These are phyloP conservation scores for Fagus crenata DNA, from an alignment of 306 rosid genomes.

Conservation along the genomic window DNA sequence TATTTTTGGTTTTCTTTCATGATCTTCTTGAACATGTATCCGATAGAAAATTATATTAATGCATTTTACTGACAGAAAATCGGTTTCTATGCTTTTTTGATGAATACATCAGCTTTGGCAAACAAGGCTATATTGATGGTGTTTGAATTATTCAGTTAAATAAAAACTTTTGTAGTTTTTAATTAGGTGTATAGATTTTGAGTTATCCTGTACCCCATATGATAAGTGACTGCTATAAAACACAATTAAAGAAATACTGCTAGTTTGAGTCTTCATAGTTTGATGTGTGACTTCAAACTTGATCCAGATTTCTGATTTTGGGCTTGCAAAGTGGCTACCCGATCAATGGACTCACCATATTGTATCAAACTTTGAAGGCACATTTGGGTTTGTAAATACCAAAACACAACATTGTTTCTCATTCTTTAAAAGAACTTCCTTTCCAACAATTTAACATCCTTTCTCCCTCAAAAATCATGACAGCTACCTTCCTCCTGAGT, in stretches of 20 bases:
- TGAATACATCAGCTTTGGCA: not conserved
- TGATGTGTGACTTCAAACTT: constrained; percentile 31
- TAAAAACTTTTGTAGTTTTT: not conserved
- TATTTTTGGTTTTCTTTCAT: not conserved
- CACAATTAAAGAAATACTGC: not conserved
- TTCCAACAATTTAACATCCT: constrained; percentile 19
- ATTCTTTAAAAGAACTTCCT: constrained; percentile 1
- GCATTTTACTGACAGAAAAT: not conserved
- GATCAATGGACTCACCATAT: constrained; percentile 97
- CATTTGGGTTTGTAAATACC: constrained; percentile 79
- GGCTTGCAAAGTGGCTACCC: constrained; percentile 97
- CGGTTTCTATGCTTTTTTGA: not conserved
- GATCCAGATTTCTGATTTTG: constrained; percentile 87
- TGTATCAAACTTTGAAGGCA: constrained; percentile 91
- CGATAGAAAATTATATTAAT: not conserved
- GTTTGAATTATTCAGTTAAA: not conserved
- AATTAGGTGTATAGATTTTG: not conserved
- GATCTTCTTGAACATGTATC: not conserved
- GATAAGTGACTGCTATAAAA: not conserved
- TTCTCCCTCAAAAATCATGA: constrained; percentile 27
- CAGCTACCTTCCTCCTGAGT: constrained; percentile 99
- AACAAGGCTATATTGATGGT: not conserved
- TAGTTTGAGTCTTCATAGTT: constrained; percentile 12
- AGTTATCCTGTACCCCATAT: not conserved
- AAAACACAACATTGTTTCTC: constrained; percentile 13